A percentile compares a stretch with the other conserved stretches of the same genome.
phyloP scores from a whole-genome alignment of 305 asterid genomes.

The Solanum hybrid region DNA sequence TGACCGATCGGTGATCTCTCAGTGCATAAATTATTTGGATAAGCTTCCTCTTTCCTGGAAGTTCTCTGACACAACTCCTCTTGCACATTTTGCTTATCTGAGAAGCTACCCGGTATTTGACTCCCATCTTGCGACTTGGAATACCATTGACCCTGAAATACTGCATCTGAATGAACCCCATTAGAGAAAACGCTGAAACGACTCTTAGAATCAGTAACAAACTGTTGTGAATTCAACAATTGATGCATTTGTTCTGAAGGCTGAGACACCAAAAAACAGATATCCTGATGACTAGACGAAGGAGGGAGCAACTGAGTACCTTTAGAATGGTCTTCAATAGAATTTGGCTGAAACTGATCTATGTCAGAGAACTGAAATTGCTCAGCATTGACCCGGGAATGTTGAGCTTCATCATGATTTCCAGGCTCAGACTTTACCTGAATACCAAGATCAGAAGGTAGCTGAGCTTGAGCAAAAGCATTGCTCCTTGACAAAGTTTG shows the following conservation, averaged over 20 bases:
- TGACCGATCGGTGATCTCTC: constrained; percentile 55
- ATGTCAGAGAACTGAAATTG: constrained; percentile 49
- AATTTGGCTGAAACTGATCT: constrained; percentile 42
- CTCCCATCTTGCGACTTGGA: constrained; percentile 49
- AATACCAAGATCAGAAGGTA: constrained; percentile 41
- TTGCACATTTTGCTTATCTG: constrained; percentile 36
- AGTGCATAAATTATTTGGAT: constrained; percentile 54
- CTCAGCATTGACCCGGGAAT: constrained; percentile 42
- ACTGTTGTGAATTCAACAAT: constrained; percentile 42
- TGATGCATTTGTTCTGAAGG: constrained; percentile 57
- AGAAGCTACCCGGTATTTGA: constrained; percentile 36
- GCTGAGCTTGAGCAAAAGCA: constrained; percentile 43
- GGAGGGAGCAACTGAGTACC: constrained; percentile 35
- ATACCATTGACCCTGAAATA: constrained; percentile 43
- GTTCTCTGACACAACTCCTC: constrained; percentile 56
- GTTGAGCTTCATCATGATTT: constrained; percentile 37
- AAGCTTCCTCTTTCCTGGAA: constrained; percentile 56
- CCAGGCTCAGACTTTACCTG: constrained; percentile 53
- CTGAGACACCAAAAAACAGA: constrained; percentile 30
- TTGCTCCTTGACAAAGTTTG: constrained; percentile 45
- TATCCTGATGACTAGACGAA: constrained; percentile 38
- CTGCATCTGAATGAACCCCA: constrained; percentile 41
- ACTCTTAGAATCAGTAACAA: constrained; percentile 32
- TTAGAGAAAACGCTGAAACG: constrained; percentile 40
- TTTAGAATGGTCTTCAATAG: constrained; percentile 48